Evolutionary conservation across 208 protist genomes (phyloP), one percentile per base, ranked within the genome.

Genomic region (Trypanosoma scelopori): DNA sequence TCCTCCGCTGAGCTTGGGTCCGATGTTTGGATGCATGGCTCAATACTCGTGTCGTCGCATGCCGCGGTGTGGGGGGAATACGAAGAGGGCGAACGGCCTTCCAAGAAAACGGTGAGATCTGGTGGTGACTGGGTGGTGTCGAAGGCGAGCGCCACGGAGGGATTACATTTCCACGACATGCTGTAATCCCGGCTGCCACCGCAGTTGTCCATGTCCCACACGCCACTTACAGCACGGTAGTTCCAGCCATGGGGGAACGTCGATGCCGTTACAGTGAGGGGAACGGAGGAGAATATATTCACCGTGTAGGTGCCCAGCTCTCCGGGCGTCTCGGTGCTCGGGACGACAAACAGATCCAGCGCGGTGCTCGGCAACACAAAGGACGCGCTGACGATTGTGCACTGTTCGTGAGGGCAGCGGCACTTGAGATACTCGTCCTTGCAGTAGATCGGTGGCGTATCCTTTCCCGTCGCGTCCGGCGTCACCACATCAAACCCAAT

Each of bases 101-200:
- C 79, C 25, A 90, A 55, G 30, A 76, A 87, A 15, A 84, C 43
- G n/a, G 78, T 79, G 22, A 93, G 48, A 41, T 37, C 67, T 56
- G 41, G 41, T 45, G 43, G 69, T 64, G 37, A 25, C 18, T 74
- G 43, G 30, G 56, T n/a, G 5, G 27, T 25, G 42, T 66, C 65
- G 58, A 88, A 55, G 27, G 22, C 37, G 45, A 95, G 63, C 32
- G 76, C 75, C 12, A 79, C 42, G 23, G 85, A 64, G 2, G 86
- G 85, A 73, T 94, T 94, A 72, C 76, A 87, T 62, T 90, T 92
- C 91, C 91, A 96, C 58, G 87, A 88, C 50, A 64, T 45, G 42
- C 80, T 87, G 12, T 74, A 32, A 23, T 79, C 73, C 6, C 84
- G 76, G 64, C 71, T 82, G 50, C 91, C 91, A 28, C 91, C 87